Evolutionary conservation across 2,329 filamentous ascomycete species (phyloP), one percentile per base, ranked within the genome.

Genomic region (Ophiostoma perfectum): DNA sequence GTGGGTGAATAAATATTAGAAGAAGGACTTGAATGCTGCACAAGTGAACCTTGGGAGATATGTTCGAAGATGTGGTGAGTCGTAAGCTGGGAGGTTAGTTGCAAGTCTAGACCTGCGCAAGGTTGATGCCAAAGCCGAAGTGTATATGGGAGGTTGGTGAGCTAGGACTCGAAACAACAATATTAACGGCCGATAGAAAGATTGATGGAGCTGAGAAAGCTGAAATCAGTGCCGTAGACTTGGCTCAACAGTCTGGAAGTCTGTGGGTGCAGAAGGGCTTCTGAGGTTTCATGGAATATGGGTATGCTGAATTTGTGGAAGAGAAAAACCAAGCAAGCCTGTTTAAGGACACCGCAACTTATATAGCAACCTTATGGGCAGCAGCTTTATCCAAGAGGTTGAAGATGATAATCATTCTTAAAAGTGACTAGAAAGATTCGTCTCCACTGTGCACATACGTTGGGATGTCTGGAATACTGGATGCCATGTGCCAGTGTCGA

Each of bases 401-500:
- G 55, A 60, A 3, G 12, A 6, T 18, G 11, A 60, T 5, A 14
- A 38, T 38, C 14, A 38, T 60, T 38, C 12, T 60, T 38, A 11
- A 3, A 14, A 11, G 11, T 14, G 14, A 5, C 4, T 27, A 60
- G 18, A 7, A 14, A n/a, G 18, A 4, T n/a, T 11, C 47, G n/a
- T 16, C 64, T 49, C 45, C 41, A 38, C 36, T 47, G 27, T 41
- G 38, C 60, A 66, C 42, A 62, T 62, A 27, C 47, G 16, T 65
- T 42, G 38, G 63, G 63, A 55, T 69, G 63, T 65, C 68, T 69
- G 65, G 66, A 52, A 9, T 42, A 38, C 60, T 45, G 49, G 41
- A 27, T 44, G 18, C 27, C 39, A 63, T 55, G 66, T 67, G 68
- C 63, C 42, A 44, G 36, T 38, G 12, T 16, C 42, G 62, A 45